A percentile compares a stretch with the other conserved stretches of the same genome.
Conservation (phyloP, 805 yeast genomes). For the Novakomyces olei region DNA sequence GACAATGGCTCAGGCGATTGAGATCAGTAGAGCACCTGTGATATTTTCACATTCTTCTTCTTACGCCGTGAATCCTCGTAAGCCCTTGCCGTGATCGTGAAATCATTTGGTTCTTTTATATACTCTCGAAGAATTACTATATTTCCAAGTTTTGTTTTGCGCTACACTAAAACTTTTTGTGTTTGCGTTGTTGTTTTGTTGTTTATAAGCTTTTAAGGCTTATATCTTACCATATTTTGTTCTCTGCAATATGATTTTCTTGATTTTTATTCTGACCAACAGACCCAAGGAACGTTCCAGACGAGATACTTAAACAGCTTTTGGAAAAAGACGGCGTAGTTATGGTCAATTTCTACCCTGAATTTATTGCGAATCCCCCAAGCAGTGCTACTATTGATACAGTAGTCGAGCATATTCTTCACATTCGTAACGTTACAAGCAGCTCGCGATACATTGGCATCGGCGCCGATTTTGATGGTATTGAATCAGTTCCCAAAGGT, state of each 20-base stretch:
- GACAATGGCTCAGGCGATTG: conserved; percentile 26
- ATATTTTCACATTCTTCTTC: conserved; percentile 30
- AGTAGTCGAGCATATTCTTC: conserved; percentile 24
- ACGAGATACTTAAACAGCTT: conserved; percentile 22
- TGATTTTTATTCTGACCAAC: no score
- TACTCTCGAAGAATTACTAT: no score
- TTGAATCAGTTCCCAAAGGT: conserved; percentile 26
- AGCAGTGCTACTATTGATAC: conserved; percentile 22
- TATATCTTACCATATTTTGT: no score
- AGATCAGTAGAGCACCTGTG: conserved; percentile 24
- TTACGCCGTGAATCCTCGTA: conserved; percentile 20
- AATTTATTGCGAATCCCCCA: conserved; percentile 14
- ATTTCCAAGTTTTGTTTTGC: no score
- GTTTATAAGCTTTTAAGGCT: no score
- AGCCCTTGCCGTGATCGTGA: no score
- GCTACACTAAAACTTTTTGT: no score
- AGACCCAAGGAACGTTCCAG: conserved; percentile 22
- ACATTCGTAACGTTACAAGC: conserved; percentile 24
- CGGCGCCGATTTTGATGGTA: conserved; percentile 32
- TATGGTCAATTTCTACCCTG: conserved; percentile 26
- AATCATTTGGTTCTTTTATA: no score
- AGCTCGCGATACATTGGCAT: conserved; percentile 28
- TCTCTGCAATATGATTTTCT: no score
- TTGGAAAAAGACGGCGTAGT: conserved; percentile 27
- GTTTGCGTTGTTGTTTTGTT: no score